Percentiles rank a stretch among this genome's conserved stretches.
phyloP scores from a whole-genome alignment of 805 yeast genomes.

The Myxozyma vanderwaltii region DNA sequence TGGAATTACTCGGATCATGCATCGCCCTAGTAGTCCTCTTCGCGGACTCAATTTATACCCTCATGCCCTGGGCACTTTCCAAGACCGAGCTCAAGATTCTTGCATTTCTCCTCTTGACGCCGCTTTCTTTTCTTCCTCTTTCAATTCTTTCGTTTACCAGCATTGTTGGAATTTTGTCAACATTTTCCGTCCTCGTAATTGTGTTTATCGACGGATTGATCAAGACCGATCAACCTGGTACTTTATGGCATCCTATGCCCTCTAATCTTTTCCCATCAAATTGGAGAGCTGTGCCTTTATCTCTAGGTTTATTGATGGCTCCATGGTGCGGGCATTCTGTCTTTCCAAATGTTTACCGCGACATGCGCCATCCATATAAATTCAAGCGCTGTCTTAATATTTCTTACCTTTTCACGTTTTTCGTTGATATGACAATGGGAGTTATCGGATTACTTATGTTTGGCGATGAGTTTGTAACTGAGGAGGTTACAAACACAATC shows the following conservation, averaged over 20 bases:
- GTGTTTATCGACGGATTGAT: constrained; percentile 65
- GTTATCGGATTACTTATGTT: constrained; percentile 76
- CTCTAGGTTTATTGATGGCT: constrained; percentile 49
- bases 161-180: constrained; percentile 69
- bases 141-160: constrained; percentile 69
- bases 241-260: constrained; percentile 62
- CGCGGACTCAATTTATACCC: constrained; percentile 79
- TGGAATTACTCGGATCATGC: constrained; percentile 79
- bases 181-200: constrained; percentile 61
- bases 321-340: constrained; percentile 87
- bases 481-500: constrained; percentile 65
- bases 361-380: constrained; percentile 71
- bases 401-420: constrained; percentile 60
- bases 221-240: constrained; percentile 70
- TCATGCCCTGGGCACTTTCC: constrained; percentile 46
- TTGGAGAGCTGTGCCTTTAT: constrained; percentile 50
- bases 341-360: constrained; percentile 74
- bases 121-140: constrained; percentile 79
- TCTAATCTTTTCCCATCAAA: constrained; percentile 70
- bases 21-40: constrained; percentile 79
- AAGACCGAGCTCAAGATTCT: constrained; percentile 62
- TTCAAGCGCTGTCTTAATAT: constrained; percentile 55
- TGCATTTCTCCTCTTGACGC: constrained; percentile 67
- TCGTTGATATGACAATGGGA: constrained; percentile 64
- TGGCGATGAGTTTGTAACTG: constrained; percentile 50